These are phyloP conservation scores for Sphagnum tenellum DNA, from an alignment of 225 moss, liverwort and hornwort species.

Conservation along the genomic window DNA sequence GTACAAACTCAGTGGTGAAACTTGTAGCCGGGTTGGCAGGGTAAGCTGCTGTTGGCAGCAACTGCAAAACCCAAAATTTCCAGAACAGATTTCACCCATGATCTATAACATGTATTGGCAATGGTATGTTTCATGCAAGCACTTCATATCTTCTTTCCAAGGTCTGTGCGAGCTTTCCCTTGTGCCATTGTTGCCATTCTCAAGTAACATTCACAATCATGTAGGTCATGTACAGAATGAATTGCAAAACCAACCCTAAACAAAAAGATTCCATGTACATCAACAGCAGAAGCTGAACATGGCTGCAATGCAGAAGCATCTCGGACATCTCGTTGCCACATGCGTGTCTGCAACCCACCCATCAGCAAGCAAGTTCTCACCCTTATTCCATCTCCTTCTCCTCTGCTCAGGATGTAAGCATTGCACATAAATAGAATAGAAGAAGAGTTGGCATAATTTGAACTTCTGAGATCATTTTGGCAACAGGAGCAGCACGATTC, in stretches of 20 bases:
- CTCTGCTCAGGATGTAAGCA: not conserved
- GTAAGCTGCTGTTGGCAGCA: constrained; percentile 85
- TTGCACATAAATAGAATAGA: no score
- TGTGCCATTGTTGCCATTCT: no score
- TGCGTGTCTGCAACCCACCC: constrained; percentile 54
- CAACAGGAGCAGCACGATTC: no score
- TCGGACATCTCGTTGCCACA: constrained; percentile 91
- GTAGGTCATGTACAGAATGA: not conserved
- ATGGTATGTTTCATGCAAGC: no score
- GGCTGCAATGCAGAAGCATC: constrained; percentile 91
- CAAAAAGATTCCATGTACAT: constrained; percentile 33
- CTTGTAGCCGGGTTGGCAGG: constrained; percentile 91
- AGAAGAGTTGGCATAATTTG: not conserved
- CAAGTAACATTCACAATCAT: not conserved
- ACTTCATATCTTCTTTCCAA: no score
- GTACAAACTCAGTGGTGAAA: constrained; percentile 98
- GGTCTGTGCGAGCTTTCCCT: no score
- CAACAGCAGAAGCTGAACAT: constrained; percentile 71
- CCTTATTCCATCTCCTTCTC: constrained; percentile 6
- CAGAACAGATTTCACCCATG: no score
- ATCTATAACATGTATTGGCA: not conserved
- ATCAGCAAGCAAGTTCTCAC: constrained; percentile 7
- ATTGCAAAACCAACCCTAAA: constrained; percentile 2
- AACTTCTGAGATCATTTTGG: not conserved
- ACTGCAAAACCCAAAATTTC: constrained; percentile 18